Percentiles rank a stretch among this genome's conserved stretches.
Evolutionary conservation across 345 rosid genomes (phyloP).

Genomic region (Lepidium sativum): DNA sequence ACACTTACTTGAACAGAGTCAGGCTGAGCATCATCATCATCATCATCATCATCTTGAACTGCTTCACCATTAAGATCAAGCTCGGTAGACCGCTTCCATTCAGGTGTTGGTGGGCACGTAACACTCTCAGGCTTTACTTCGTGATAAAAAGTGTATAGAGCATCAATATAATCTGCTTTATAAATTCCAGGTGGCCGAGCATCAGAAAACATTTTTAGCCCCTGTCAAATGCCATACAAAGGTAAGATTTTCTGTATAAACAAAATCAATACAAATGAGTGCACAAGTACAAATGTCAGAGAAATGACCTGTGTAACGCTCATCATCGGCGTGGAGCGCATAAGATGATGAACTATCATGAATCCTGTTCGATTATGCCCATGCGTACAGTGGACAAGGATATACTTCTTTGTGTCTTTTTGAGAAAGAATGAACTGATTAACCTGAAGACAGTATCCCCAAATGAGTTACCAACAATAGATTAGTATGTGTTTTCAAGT

Average conservation of each 20-base stretch:
- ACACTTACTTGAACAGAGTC: slow-evolving; percentile 10
- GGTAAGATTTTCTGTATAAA: neutral
- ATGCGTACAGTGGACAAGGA: slow-evolving; percentile 96
- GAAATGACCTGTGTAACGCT: slow-evolving; percentile 63
- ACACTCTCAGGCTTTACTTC: slow-evolving; percentile 65
- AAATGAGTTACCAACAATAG: neutral
- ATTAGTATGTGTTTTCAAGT: neutral
- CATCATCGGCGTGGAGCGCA: slow-evolving; percentile 63
- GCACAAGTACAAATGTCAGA: neutral
- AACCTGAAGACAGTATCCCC: slow-evolving; percentile 40
- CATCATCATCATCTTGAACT: slow-evolving; percentile 21
- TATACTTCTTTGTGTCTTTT: slow-evolving; percentile 52
- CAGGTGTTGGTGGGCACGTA: slow-evolving; percentile 78
- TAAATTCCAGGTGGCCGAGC: slow-evolving; percentile 99
- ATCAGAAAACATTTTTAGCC: slow-evolving; percentile 57
- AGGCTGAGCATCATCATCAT: slow-evolving; percentile 1
- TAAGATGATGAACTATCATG: slow-evolving; percentile 86
- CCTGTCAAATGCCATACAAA: slow-evolving; percentile 38
- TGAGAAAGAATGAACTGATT: slow-evolving; percentile 53
- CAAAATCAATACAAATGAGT: neutral
- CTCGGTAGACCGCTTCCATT: slow-evolving; percentile 86
- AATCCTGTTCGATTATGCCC: slow-evolving; percentile 98
- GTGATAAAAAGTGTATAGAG: slow-evolving; percentile 72
- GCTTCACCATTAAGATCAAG: slow-evolving; percentile 95
- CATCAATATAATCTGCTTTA: slow-evolving; percentile 77